These are phyloP conservation scores for Platanus orientalis DNA, from an alignment of 164 flowering plant genomes.

Conservation along the genomic window DNA sequence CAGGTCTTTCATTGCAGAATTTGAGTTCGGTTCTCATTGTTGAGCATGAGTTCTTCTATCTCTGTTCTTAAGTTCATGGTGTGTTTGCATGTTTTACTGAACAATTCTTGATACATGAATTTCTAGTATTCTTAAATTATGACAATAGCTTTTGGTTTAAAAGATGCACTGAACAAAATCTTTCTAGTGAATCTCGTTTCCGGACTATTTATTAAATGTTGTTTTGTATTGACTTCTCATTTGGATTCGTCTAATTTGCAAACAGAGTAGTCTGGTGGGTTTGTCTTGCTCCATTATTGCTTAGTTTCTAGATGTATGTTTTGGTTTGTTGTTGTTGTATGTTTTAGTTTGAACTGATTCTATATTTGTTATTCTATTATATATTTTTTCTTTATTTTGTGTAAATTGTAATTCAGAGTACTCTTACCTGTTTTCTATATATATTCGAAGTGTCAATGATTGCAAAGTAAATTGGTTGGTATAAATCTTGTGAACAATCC, in stretches of 20 bases:
- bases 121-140: not conserved
- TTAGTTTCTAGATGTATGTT: too few relatives aligned
- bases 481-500: too few relatives aligned
- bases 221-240: not conserved
- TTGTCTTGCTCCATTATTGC: too few relatives aligned
- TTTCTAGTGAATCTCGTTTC: not conserved
- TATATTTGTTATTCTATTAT: too few relatives aligned
- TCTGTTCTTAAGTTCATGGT: not conserved
- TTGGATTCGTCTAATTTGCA: not conserved
- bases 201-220: too few relatives aligned
- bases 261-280: not conserved
- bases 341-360: too few relatives aligned
- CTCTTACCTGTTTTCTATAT: too few relatives aligned
- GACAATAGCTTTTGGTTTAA: not conserved
- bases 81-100: not conserved
- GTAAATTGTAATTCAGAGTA: too few relatives aligned
- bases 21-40: conserved; percentile 34
- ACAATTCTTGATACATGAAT: not conserved
- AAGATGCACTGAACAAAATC: not conserved
- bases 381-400: too few relatives aligned
- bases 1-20: conserved; percentile 26
- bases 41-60: conserved; percentile 25
- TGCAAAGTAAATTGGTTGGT: too few relatives aligned
- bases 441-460: too few relatives aligned
- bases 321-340: too few relatives aligned